Percentiles rank a stretch among this genome's conserved stretches.
These are phyloP conservation scores for Spirogloea muscicola DNA, from an alignment of 139 green algal species.

Conservation along the genomic window DNA sequence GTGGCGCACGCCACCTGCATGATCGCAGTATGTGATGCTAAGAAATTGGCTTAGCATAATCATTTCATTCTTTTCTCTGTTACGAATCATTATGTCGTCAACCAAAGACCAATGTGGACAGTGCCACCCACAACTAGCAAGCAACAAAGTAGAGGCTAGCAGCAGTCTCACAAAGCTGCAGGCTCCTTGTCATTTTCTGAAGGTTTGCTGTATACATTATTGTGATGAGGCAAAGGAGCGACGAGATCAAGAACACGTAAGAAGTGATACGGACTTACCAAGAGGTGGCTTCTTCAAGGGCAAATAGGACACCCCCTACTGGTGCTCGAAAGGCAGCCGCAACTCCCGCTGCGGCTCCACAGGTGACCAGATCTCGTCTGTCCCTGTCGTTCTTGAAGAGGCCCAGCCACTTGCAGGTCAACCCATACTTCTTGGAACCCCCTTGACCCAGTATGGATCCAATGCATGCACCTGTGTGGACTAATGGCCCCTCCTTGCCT, in stretches of 20 bases:
- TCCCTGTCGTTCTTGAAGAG: constrained; percentile 55
- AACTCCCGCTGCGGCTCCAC: constrained; percentile 69
- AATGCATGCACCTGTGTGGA: constrained; percentile 74
- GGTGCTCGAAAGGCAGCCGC: constrained; percentile 76
- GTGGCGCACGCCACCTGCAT: constrained; percentile 28
- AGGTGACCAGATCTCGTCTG: constrained; percentile 51
- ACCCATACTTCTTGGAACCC: constrained; percentile 27
- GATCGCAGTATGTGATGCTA: too few species aligned
- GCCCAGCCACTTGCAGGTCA: constrained; percentile 54
- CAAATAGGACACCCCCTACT: constrained; percentile 81
- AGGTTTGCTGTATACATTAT: too few species aligned
- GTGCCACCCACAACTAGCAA: neutral
- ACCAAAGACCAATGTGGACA: neutral
- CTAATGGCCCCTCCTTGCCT: constrained; percentile 81
- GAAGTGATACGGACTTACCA: constrained; percentile 12
- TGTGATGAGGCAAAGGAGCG: neutral
- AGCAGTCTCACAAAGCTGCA: neutral
- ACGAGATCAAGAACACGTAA: neutral
- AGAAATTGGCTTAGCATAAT: too few species aligned
- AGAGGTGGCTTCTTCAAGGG: constrained; percentile 73
- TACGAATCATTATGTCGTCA: too few species aligned
- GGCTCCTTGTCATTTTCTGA: neutral
- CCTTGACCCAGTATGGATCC: constrained; percentile 53
- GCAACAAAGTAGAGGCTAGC: neutral
- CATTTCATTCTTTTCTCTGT: too few species aligned